A percentile compares a stretch with the other conserved stretches of the same genome.
Evolutionary conservation across 331 rosid genomes (phyloP).

Genomic region (Rosa hybrid): DNA sequence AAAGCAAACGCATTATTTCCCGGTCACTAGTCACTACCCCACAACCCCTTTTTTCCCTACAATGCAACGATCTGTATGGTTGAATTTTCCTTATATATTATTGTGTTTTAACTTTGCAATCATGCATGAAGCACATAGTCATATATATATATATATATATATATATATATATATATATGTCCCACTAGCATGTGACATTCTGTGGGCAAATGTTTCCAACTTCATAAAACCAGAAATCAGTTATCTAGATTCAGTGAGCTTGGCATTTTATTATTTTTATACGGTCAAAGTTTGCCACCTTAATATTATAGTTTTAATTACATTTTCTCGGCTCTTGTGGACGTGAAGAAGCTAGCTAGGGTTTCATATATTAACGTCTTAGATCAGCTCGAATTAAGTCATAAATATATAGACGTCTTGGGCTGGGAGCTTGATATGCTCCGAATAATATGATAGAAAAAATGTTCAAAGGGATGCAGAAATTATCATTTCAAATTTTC

Average conservation of each 20-base stretch:
- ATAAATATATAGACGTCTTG: not conserved
- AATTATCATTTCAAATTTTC: not conserved
- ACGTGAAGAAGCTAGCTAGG: not conserved
- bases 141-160: not conserved
- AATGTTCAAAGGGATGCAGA: not conserved
- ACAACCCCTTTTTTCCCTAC: too few species aligned
- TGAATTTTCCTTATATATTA: not conserved
- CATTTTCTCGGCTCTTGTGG: not conserved
- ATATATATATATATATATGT: not conserved
- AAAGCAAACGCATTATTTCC: too few species aligned
- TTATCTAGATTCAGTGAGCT: not conserved
- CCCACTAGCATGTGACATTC: not conserved
- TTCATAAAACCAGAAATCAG: not conserved
- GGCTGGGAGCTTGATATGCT: not conserved
- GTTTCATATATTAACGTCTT: not conserved
- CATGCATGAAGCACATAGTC: not conserved
- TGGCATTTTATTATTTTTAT: too few species aligned
- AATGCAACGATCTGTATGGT: too few species aligned
- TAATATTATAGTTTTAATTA: not conserved
- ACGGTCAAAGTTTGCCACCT: conserved; percentile 2
- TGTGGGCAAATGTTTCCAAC: not conserved
- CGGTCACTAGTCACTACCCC: too few species aligned
- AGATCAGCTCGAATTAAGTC: not conserved
- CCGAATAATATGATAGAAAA: not conserved
- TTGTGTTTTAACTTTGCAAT: not conserved